Evolutionary conservation across 176 grass and related monocot genomes (phyloP), one percentile per base, ranked within the genome.

Genomic region (Zizania latifolia): DNA sequence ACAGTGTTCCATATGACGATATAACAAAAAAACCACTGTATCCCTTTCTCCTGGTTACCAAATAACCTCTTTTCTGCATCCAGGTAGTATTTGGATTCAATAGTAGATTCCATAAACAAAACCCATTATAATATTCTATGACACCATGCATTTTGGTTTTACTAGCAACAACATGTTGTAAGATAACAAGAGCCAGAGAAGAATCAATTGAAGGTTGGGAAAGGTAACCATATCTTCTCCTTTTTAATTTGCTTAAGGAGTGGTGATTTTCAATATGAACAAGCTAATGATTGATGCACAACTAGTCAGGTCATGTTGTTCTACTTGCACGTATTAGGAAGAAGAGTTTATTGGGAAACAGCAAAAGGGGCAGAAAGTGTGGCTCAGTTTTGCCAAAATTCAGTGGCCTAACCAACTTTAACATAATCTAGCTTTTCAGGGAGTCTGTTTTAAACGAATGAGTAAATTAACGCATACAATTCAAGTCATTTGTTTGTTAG

Each of bases 91-190:
- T 77, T 36, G 17, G 33, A 56, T 22, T 36, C 13, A 41, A 70
- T 56, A 76, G 64, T 58, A 65, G 23, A 31, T 58, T 58, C 12
- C 76, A 60, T 72, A 14, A 75, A 67, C 48, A 76, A 23, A 80
- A 29, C 21, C 0, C 22, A 12, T 72, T 45, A 3, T 22, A 28
- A 17, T 51, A 65, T 2, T 37, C 48, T 17, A 32, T 15, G 6
- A 29, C 22, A 56, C 16, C 40, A 24, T 65, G 38, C 9, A 5
- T 75, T 65, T 6, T 78, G 14, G 3, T 58, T 58, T 15, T 45
- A 61, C 26, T 46, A 31, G 17, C 15, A 29, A 37, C 31, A 65
- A 62, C 9, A 6, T 17, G 27, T 57, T 17, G 9, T 34, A 37
- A 53, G 65, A 38, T 40, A 6, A 48, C 51, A 60, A 78, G 56